Evolutionary conservation across 1,139 yeast species (phyloP).

Genomic region (Starmera stellimalicola): DNA sequence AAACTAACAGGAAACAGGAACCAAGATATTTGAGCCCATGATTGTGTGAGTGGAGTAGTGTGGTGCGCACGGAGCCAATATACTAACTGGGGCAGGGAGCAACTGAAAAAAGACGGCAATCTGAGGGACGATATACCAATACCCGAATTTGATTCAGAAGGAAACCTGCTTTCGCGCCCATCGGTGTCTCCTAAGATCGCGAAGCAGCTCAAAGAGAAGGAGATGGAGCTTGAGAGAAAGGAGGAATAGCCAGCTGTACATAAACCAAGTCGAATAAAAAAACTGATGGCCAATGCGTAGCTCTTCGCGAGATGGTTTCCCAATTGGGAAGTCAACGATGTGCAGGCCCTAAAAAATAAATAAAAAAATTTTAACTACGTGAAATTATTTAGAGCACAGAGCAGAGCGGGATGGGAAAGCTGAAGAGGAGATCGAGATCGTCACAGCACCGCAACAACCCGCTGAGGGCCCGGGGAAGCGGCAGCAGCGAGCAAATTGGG

Average conservation of each 20-base stretch:
- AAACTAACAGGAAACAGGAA: conserved; percentile 27
- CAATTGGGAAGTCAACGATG: conserved; percentile 8
- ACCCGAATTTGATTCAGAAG: conserved; percentile 36
- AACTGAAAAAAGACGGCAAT: conserved; percentile 56
- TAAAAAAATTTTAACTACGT: neutral
- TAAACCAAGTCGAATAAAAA: too few species aligned
- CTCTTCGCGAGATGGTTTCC: too few species aligned
- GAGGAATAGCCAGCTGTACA: too few species aligned
- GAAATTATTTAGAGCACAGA: neutral
- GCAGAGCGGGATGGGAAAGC: conserved; percentile 52
- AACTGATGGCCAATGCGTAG: too few species aligned
- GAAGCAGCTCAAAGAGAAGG: too few species aligned
- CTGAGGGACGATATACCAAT: conserved; percentile 49
- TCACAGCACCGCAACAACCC: conserved; percentile 48
- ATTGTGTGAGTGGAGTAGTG: conserved; percentile 43
- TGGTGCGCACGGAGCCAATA: too few species aligned
- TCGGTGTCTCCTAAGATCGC: too few species aligned
- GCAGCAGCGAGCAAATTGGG: conserved; percentile 22
- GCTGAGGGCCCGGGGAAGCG: conserved; percentile 20
- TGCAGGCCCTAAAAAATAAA: neutral
- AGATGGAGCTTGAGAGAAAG: too few species aligned
- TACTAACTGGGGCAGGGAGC: conserved; percentile 35
- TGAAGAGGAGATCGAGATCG: conserved; percentile 60
- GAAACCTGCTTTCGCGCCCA: too few species aligned
- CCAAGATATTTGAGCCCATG: conserved; percentile 66